A percentile compares a stretch with the other conserved stretches of the same genome.
These are phyloP conservation scores for Brassica juncea DNA, from an alignment of 345 rosid species.

Conservation along the genomic window DNA sequence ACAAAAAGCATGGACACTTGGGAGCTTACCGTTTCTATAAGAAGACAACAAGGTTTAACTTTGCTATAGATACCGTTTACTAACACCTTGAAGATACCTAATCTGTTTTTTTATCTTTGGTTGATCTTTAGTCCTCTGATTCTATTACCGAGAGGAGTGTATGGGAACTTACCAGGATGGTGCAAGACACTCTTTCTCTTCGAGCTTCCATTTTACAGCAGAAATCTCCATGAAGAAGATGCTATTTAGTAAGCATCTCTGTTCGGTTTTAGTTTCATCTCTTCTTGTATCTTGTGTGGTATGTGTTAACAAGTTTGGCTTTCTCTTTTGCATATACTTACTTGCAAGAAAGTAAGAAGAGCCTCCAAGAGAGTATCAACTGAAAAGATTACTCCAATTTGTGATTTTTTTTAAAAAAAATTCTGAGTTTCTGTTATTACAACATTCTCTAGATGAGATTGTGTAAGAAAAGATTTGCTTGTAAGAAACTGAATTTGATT, in stretches of 20 bases:
- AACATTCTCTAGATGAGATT: conserved; percentile 1
- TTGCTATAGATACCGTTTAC: not conserved
- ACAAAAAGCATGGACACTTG: conserved; percentile 68
- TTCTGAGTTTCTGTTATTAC: not conserved
- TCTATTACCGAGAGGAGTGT: conserved; percentile 63
- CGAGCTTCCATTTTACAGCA: conserved; percentile 77
- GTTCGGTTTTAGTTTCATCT: not conserved
- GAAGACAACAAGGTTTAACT: conserved; percentile 64
- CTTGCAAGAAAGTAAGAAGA: conserved; percentile 32
- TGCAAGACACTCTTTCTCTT: conserved; percentile 61
- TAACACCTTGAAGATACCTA: not conserved
- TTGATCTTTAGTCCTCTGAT: conserved; percentile 71
- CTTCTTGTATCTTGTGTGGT: conserved; percentile 8
- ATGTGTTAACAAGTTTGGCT: conserved; percentile 18
- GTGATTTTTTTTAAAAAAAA: not conserved
- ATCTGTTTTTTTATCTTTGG: not conserved
- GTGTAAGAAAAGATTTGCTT: not conserved
- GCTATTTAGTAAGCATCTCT: conserved; percentile 54
- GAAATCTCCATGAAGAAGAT: conserved; percentile 61
- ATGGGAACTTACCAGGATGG: conserved; percentile 78
- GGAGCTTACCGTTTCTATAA: conserved; percentile 70
- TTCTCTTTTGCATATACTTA: not conserved
- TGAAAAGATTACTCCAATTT: conserved; percentile 22
- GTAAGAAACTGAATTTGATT: conserved; percentile 13
- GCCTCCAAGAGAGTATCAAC: conserved; percentile 13